Evolutionary conservation across 495 filamentous ascomycete genomes (phyloP), one percentile per base, ranked within the genome.

Genomic region (Podospora pseudoanserina): DNA sequence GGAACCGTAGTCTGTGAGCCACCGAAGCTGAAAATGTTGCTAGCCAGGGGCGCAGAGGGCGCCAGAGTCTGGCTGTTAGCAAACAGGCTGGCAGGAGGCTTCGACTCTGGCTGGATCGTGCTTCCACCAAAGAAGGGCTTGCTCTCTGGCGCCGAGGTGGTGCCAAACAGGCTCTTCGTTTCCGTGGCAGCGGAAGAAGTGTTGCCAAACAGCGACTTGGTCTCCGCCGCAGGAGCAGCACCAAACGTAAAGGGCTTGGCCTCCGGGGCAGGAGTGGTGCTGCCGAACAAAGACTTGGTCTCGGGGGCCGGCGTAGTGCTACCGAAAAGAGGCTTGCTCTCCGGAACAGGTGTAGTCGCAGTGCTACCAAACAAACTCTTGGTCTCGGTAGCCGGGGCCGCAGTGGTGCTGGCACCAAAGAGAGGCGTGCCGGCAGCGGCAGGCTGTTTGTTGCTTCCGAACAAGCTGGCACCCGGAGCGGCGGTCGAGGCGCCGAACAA

Each of bases 21-120:
- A 32, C 73, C 72, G n/a, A 79, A 78, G 61, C 44, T 71, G 56
- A 78, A 78, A 18, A 67, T 69, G 32, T 44, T 63, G 0, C 73
- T 68, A 15, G 66, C 56, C 5, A 69, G 39, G 3, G 73, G 69
- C 4, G 75, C 54, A 57, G 73, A 54, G 5, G 71, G 30, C 6
- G 62, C 60, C 3, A 66, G 13, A 26, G 68, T 68, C 28, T 23
- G 59, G 4, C 26, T 5, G 34, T 4, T n/a, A n/a, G 61, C 61
- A 30, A 71, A 71, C 60, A 71, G 19, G 60, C 66, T 67, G 3
- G 70, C 66, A 3, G 70, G 66, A 6, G 65, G 60, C 65, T 67
- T 60, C 16, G 65, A 67, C 18, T 60, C 65, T 20, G 53, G 54
- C 56, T 66, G 65, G 32, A 44, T 20, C 6, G 68, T 59, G 56